Base-by-base conservation (phyloP, 202 grass and related monocot genomes). In the Hordeum pubiflorum region DNA sequence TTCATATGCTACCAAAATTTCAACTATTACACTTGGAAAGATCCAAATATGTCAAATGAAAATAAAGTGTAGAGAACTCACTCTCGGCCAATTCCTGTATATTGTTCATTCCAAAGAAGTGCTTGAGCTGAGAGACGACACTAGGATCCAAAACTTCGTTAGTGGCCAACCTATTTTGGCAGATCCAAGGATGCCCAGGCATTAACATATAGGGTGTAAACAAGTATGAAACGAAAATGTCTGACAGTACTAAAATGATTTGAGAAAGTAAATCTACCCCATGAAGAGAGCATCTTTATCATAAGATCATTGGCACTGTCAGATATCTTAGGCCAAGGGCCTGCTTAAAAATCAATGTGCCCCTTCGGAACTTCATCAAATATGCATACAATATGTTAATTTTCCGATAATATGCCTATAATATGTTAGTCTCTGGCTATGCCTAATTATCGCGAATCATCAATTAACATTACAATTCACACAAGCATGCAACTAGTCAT, bases 51-150 rank as follows among this genome's bases (percentile, higher is more conserved):
- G n/a, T 33, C 3, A 40, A 65, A 59, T 21, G 9, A 7, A 9
- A 59, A 54, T 32, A 32, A 32, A 32, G 31, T 32, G 31, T 2
- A 32, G 31, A 32, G 2, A 32, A 32, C 91, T 91, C 81, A 97
- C 94, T 76, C 85, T 90, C 32, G 81, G 94, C 94, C 81, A 97
- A 80, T 78, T 93, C 94, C 75, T 97, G 91, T 78, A 97, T 85
- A 72, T 90, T 90, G 57, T 97, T 97, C 94, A 97, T 97, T 74
- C 84, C 86, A 72, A 88, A 94, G 39, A 97, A 97, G 74, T 91
- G 88, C 58, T 87, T 97, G 52, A 97, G 88, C 32, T 88, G 88
- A 83, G 86, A 97, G 34, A 94, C 80, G 77, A 97, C 89, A 84
- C 83, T 79, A 11, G 86, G 60, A 84, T 94, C 94, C 57, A 94